Conservation (phyloP, 202 grass and related monocot species). For the Panicum hallii region DNA sequence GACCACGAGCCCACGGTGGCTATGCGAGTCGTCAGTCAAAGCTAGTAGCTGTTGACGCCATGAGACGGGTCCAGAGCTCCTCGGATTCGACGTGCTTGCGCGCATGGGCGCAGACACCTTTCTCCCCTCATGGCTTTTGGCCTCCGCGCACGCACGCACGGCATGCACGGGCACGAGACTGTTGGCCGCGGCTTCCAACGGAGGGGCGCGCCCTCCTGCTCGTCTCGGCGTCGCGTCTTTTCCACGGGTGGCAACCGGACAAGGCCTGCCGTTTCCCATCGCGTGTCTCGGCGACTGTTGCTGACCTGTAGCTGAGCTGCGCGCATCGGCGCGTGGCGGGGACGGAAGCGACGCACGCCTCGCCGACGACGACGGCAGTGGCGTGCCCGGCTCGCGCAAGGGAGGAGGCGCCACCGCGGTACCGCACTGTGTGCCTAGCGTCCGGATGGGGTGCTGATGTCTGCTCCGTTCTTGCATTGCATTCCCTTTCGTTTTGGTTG, state of each 20-base stretch:
- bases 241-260: slow-evolving; percentile 24
- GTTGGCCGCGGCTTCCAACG: background rate
- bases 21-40: slow-evolving; percentile 28
- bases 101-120: slow-evolving; percentile 8
- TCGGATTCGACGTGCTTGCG: background rate
- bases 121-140: background rate
- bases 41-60: slow-evolving; percentile 27
- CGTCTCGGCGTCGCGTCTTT: slow-evolving; percentile 13
- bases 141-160: background rate
- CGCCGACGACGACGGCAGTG: slow-evolving; percentile 4
- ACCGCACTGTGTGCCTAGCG: background rate
- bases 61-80: background rate
- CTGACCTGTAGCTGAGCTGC: background rate
- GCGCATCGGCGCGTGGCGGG: background rate
- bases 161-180: background rate
- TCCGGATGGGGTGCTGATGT: background rate
- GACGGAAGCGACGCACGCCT: background rate
- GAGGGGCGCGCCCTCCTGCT: background rate
- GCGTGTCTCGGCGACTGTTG: background rate
- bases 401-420: too few relatives aligned
- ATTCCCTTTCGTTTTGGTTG: background rate
- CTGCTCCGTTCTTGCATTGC: background rate
- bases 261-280: slow-evolving; percentile 15
- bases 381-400: too few relatives aligned
- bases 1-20: too few relatives aligned